These are phyloP conservation scores for Podospora pseudopauciseta DNA, from an alignment of 495 filamentous ascomycete species.

Conservation along the genomic window DNA sequence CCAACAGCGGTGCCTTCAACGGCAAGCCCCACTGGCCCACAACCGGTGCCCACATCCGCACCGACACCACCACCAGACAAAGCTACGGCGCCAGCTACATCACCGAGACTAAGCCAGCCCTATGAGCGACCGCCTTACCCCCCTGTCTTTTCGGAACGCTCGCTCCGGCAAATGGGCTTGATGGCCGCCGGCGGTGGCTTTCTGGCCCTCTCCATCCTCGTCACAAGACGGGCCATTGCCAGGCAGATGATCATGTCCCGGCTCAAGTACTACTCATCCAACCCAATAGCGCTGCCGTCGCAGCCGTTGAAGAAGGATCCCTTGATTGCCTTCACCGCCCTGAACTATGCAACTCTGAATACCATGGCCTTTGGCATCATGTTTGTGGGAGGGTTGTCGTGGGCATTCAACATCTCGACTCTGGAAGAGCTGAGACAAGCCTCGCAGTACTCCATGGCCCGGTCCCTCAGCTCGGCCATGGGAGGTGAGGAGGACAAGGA, in stretches of 20 bases:
- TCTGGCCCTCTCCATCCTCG: slow-evolving; percentile 59
- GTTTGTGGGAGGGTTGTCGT: slow-evolving; percentile 61
- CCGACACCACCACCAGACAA: background rate
- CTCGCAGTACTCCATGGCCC: slow-evolving; percentile 27
- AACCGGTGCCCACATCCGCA: slow-evolving; percentile 1
- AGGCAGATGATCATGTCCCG: slow-evolving; percentile 51
- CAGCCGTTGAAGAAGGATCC: slow-evolving; percentile 36
- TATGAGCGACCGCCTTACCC: slow-evolving; percentile 9
- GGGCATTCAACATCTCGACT: slow-evolving; percentile 66
- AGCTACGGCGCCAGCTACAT: background rate
- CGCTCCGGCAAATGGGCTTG: slow-evolving; percentile 25
- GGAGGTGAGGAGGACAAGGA: slow-evolving; percentile 49
- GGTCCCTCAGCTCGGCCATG: slow-evolving; percentile 42
- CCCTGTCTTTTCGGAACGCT: slow-evolving; percentile 23
- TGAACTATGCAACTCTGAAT: slow-evolving; percentile 81
- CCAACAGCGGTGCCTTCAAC: background rate
- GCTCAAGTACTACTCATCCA: slow-evolving; percentile 65
- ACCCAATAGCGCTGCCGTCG: slow-evolving; percentile 31
- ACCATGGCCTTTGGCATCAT: slow-evolving; percentile 67
- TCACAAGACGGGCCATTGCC: slow-evolving; percentile 65
- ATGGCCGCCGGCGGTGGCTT: slow-evolving; percentile 72
- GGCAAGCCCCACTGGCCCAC: slow-evolving; percentile 1
- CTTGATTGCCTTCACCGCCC: slow-evolving; percentile 69
- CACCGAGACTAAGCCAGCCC: background rate
- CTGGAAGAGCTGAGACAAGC: slow-evolving; percentile 63